Evolutionary conservation across 1,284 basidiomycete genomes (phyloP), one percentile per base, ranked within the genome.

Genomic region (Austroboletus niveus): DNA sequence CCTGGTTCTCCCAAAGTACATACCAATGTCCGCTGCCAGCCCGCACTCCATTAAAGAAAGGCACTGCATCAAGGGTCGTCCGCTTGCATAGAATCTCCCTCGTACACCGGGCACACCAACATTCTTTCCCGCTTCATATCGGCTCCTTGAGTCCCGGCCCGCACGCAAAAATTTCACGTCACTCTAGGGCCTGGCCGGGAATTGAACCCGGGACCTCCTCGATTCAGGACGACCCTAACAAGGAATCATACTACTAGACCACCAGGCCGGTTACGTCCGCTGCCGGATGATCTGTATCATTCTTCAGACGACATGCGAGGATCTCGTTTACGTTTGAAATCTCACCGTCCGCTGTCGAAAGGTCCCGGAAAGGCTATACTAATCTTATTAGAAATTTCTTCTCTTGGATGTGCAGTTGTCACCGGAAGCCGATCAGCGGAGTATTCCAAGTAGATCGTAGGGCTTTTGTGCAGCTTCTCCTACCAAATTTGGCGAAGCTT

Each of bases 121-220:
- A 17, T 17, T 17, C 17, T 17, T 17, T 17, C 17, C 17, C 17
- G 17, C 17, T 17, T 17, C 17, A 17, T 7, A 7, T 29, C 27
- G 27, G 27, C 27, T 29, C 27, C 27, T 29, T 29, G 27, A 6
- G 7, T 29, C 27, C 27, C 27, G 27, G 27, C 7, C 8, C 1
- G 27, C 27, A 29, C 27, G 5, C 27, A 29, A 29, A 29, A 29
- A 29, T 1, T 7, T 29, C 8, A 29, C 8, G 27, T 29, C 27
- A 29, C 27, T 6, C 27, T 24, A 5, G 84, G 84, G 83, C 84
- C 82, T 85, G 79, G 80, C 83, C 80, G 82, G 84, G 84, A 86
- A 86, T 86, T 86, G 85, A 87, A 86, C 85, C 84, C 82, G 81
- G 84, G 84, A 87, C 84, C 84, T 85, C 85, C 83, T 85, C 83